These are phyloP conservation scores for Xylariaceae sp. DNA, from an alignment of 2,329 filamentous ascomycete genomes.

Conservation along the genomic window DNA sequence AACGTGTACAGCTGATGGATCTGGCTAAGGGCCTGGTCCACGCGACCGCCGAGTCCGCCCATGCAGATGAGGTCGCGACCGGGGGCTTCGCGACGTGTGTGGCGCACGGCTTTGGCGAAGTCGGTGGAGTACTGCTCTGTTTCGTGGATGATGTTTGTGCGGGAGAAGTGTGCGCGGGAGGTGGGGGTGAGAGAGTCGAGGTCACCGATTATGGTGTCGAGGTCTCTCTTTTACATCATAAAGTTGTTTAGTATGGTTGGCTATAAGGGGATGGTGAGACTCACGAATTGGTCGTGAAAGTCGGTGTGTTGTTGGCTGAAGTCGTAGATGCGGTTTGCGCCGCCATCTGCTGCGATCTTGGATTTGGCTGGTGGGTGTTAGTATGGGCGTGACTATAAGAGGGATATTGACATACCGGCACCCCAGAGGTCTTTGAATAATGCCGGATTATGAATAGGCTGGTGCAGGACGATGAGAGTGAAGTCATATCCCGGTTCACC, in stretches of 20 bases:
- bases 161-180: slow-evolving; percentile 59
- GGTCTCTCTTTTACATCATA: slow-evolving; percentile 44
- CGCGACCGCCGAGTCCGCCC: slow-evolving; percentile 80
- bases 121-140: slow-evolving; percentile 85
- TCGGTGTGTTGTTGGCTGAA: slow-evolving; percentile 25
- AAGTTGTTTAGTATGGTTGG: not conserved
- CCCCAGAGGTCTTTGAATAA: slow-evolving; percentile 30
- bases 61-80: slow-evolving; percentile 65
- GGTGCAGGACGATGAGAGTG: slow-evolving; percentile 56
- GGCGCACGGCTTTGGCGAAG: slow-evolving; percentile 72
- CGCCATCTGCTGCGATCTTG: slow-evolving; percentile 82
- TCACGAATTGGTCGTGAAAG: slow-evolving; percentile 7
- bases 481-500: slow-evolving; percentile 33
- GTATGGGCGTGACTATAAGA: not conserved
- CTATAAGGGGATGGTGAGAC: not conserved
- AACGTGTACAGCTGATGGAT: slow-evolving; percentile 76
- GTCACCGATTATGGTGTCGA: slow-evolving; percentile 78
- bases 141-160: slow-evolving; percentile 61
- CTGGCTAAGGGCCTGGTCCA: slow-evolving; percentile 87
- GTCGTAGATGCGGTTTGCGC: slow-evolving; percentile 68
- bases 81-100: slow-evolving; percentile 21
- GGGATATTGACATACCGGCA: slow-evolving; percentile 20
- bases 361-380: slow-evolving; percentile 47
- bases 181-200: slow-evolving; percentile 72
- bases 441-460: slow-evolving; percentile 42